Base-by-base conservation (phyloP, 768 basidiomycete genomes). In the Kondoa subrosea region DNA sequence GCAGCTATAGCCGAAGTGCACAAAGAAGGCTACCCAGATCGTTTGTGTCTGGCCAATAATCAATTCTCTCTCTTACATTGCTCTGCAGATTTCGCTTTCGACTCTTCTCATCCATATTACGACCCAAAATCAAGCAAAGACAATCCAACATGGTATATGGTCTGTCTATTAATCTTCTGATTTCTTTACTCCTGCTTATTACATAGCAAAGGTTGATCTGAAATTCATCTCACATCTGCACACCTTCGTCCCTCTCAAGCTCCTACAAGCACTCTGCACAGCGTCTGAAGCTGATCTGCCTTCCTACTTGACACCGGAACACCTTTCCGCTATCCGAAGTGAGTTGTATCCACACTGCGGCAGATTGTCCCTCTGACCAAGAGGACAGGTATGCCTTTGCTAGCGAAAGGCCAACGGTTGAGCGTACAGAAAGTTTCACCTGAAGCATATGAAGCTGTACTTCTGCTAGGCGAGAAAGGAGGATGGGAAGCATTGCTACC, bases 111-210 rank as follows among this genome's bases (percentile, higher is more conserved):
- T 34, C 69, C 69, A 17, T 78, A 78, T 66, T 77, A 68, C 62
- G 77, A 78, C 65, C 34, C 73, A 1, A 92, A 91, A 83, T 83
- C 89, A 1, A 81, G 88, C 68, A 75, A 84, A 74, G 81, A 81
- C 4, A 81, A 84, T 14, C 91, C 91, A 1, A 87, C 82, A 75
- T 96, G 91, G 91, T 91, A 82, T 78, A 96, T 96, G 92, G 87
- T 91, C 30, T 56, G 85, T 89, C 72, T 77, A 85, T 67, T 29
- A n/a, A n/a, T 2, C 66, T 62, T 2, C 8, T 50, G 21, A 8
- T 50, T 68, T 67, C 27, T 12, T 57, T 40, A 73, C 75, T 75
- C 76, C 25, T 4, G 14, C 4, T 69, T 3, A 67, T 34, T 27
- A 21, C 16, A 12, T 3, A 56, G 26, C 56, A 4, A 15, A 70